A percentile compares a stretch with the other conserved stretches of the same genome.
These are phyloP conservation scores for Cetradonia linearis DNA, from an alignment of 495 filamentous ascomycete species.

Conservation along the genomic window DNA sequence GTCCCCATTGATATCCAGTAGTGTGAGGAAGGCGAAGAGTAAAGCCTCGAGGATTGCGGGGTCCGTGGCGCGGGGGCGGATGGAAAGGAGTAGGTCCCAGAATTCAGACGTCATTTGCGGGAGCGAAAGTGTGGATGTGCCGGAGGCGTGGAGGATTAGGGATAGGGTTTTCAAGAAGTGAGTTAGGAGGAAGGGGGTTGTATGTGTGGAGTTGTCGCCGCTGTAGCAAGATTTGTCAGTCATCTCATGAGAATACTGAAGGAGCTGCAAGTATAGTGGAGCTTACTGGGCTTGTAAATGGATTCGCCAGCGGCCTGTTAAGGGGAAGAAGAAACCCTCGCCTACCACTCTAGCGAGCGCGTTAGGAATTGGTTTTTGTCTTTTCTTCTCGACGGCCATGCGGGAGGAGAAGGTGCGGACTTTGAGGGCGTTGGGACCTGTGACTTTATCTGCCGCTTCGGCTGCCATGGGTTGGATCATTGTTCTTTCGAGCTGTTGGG, in stretches of 20 bases:
- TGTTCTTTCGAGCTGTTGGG: conserved; percentile 41
- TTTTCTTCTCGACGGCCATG: conserved; percentile 57
- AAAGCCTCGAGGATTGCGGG: conserved; percentile 58
- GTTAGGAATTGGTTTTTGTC: conserved; percentile 57
- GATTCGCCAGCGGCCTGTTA: conserved; percentile 41
- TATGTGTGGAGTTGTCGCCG: conserved; percentile 28
- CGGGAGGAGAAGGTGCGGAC: conserved; percentile 67
- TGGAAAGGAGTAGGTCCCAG: conserved; percentile 36
- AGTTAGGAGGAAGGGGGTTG: conserved; percentile 33
- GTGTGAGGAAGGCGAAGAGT: conserved; percentile 66
- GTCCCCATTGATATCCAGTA: conserved; percentile 67
- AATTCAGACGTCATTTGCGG: conserved; percentile 38
- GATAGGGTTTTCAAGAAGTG: conserved; percentile 45
- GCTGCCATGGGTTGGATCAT: conserved; percentile 76
- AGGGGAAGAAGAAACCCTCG: conserved; percentile 71
- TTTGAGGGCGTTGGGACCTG: conserved; percentile 77
- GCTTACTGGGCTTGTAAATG: conserved; percentile 37
- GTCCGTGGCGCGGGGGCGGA: conserved; percentile 42
- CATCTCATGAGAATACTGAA: conserved; percentile 29
- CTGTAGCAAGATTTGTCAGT: conserved; percentile 32
- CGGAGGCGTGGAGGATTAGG: conserved; percentile 41
- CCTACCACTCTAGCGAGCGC: conserved; percentile 65
- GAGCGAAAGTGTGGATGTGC: conserved; percentile 38
- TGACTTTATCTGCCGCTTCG: conserved; percentile 48
- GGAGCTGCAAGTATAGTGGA: too few relatives aligned